These are phyloP conservation scores for Citrus sp. DNA, from an alignment of 345 rosid genomes.

Conservation along the genomic window DNA sequence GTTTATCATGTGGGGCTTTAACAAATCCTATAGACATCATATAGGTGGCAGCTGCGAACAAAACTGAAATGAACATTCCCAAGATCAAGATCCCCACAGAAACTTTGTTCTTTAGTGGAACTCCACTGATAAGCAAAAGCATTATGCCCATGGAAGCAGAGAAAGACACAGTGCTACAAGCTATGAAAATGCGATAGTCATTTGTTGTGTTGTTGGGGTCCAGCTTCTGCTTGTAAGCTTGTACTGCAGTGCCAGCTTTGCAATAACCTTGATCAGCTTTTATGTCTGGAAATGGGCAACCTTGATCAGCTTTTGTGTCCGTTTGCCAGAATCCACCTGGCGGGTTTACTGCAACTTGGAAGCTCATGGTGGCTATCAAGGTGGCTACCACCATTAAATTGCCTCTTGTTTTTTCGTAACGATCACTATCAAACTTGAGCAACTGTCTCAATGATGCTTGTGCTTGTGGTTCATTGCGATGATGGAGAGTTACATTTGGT, in stretches of 20 bases:
- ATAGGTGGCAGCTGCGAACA: neutral
- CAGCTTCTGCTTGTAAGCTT: neutral
- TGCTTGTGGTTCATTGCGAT: neutral
- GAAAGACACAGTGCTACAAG: neutral
- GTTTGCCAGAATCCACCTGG: slow-evolving; percentile 34
- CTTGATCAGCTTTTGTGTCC: neutral
- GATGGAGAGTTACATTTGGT: too few relatives aligned
- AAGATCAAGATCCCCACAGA: neutral
- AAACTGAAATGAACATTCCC: neutral
- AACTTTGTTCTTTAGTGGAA: neutral
- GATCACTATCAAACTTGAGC: neutral
- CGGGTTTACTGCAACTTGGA: slow-evolving; percentile 29
- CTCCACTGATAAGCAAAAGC: neutral
- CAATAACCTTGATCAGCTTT: neutral
- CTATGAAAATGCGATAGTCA: neutral
- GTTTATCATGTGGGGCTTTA: neutral
- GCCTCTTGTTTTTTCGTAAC: slow-evolving; percentile 22
- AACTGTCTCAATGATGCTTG: neutral
- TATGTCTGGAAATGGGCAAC: too few relatives aligned
- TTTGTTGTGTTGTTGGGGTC: neutral
- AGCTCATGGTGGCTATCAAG: slow-evolving; percentile 29
- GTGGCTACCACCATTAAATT: slow-evolving; percentile 38
- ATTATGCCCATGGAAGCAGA: neutral
- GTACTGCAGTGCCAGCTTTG: neutral
- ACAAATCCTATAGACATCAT: neutral